Base-by-base conservation (phyloP, 2,329 filamentous ascomycete genomes). In the Ceratocystis huliohia region DNA sequence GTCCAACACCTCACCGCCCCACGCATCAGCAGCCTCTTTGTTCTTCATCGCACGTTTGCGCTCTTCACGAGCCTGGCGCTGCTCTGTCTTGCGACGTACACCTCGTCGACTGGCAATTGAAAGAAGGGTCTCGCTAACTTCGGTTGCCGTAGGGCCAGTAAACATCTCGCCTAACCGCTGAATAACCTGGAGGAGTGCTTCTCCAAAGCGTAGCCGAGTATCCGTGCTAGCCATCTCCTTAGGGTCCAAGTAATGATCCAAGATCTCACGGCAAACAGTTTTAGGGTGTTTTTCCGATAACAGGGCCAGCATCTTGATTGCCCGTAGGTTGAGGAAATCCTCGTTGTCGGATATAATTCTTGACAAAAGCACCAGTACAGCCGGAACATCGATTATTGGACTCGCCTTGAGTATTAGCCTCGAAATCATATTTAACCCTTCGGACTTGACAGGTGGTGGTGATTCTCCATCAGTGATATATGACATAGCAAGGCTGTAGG, bases 261-360 rank as follows among this genome's bases (percentile, higher is more conserved):
- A 75, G 0, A 91, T 75, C 70, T 89, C 86, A 25, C 78, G 79
- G 2, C 82, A 76, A 0, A 85, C 84, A 0, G 86, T 81, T 53
- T 80, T 82, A 0, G 87, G 85, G 63, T 89, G 86, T 66, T 78
- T 80, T 69, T 79, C 75, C 0, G 86, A 82, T 10, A 91, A 74
- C 28, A 84, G 81, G 0, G 82, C 81, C 67, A 89, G 83, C 1
- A 86, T 79, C 69, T 84, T 84, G 68, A 91, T 83, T 17, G 84
- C 82, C n/a, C 84, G 81, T 2, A 87, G 77, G 70, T 88, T 87
- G 68, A 90, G 85, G 72, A 87, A 91, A 66, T 88, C 86, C 66
- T 91, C 88, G 5, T 80, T 77, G 62, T 88, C 86, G 68, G 81
- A 80, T 1, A 90, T 76, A 0, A 89, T 78, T 8, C 81, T 83